Conservation (phyloP, 345 rosid genomes). For the Triadica sebifera region DNA sequence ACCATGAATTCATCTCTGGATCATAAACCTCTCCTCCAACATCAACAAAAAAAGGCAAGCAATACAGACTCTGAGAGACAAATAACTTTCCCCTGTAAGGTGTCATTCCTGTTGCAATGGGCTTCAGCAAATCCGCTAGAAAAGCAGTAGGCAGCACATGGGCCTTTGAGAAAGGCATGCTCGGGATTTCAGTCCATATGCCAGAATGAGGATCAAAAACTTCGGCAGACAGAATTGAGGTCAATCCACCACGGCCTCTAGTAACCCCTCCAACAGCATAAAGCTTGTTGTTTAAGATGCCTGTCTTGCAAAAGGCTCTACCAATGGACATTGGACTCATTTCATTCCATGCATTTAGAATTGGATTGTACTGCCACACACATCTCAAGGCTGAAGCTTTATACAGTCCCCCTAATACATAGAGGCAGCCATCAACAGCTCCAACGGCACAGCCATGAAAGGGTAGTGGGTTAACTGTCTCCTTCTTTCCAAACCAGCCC, state of each 20-base stretch:
- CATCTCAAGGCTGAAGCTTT: slow-evolving; percentile 55
- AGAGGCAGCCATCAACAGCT: slow-evolving; percentile 72
- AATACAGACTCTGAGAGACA: slow-evolving; percentile 85
- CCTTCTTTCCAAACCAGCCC: slow-evolving; percentile 69
- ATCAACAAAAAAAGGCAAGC: slow-evolving; percentile 93
- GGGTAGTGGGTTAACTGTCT: slow-evolving; percentile 44
- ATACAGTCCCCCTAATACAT: slow-evolving; percentile 78
- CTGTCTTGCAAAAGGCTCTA: slow-evolving; percentile 82
- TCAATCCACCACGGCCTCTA: slow-evolving; percentile 55
- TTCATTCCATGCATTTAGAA: slow-evolving; percentile 68
- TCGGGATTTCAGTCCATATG: slow-evolving; percentile 69
- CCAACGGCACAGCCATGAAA: slow-evolving; percentile 81
- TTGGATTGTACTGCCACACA: slow-evolving; percentile 75
- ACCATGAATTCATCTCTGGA: slow-evolving; percentile 70
- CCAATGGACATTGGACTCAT: slow-evolving; percentile 64
- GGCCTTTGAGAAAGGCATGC: slow-evolving; percentile 86
- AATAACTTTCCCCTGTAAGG: slow-evolving; percentile 77
- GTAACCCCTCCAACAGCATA: slow-evolving; percentile 91
- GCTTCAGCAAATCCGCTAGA: slow-evolving; percentile 73
- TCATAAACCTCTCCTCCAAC: slow-evolving; percentile 89
- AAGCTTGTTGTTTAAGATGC: slow-evolving; percentile 66
- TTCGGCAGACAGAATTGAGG: slow-evolving; percentile 86
- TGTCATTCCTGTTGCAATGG: slow-evolving; percentile 91
- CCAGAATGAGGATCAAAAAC: slow-evolving; percentile 63
- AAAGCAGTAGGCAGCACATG: slow-evolving; percentile 76